Evolutionary conservation across 305 asterid species (phyloP).

Genomic region (Ilex paraguariensis): DNA sequence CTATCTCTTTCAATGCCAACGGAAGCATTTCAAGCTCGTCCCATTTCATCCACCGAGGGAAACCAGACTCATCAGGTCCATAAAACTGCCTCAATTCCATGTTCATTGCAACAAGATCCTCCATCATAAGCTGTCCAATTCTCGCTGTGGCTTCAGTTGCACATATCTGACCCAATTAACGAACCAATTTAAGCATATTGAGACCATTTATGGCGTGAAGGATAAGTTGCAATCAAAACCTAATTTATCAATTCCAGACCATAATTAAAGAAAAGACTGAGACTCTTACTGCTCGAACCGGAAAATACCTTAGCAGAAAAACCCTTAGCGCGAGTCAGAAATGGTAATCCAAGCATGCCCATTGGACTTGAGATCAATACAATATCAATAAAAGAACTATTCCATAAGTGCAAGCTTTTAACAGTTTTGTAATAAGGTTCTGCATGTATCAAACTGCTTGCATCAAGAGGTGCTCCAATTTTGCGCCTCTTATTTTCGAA

Average conservation of each 20-base stretch:
- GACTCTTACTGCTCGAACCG: background rate
- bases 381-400: constrained; percentile 56
- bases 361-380: constrained; percentile 72
- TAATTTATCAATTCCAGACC: no score
- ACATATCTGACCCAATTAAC: constrained; percentile 45
- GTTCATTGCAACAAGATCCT: constrained; percentile 78
- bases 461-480: constrained; percentile 29
- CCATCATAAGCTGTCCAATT: constrained; percentile 77
- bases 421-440: constrained; percentile 68
- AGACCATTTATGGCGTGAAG: background rate
- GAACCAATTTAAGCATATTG: background rate
- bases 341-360: constrained; percentile 87
- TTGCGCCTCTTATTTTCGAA: constrained; percentile 24
- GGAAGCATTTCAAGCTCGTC: constrained; percentile 74
- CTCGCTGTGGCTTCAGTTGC: constrained; percentile 77
- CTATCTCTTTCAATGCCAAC: constrained; percentile 39
- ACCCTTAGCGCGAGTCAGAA: constrained; percentile 54
- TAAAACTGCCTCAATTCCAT: constrained; percentile 65
- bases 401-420: constrained; percentile 55
- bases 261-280: background rate
- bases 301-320: constrained; percentile 64
- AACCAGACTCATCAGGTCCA: constrained; percentile 54
- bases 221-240: no score
- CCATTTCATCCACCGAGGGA: constrained; percentile 86
- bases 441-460: constrained; percentile 49